Evolutionary conservation across 2,329 filamentous ascomycete genomes (phyloP), one percentile per base, ranked within the genome.

Genomic region (Fonsecaea pugnacius): DNA sequence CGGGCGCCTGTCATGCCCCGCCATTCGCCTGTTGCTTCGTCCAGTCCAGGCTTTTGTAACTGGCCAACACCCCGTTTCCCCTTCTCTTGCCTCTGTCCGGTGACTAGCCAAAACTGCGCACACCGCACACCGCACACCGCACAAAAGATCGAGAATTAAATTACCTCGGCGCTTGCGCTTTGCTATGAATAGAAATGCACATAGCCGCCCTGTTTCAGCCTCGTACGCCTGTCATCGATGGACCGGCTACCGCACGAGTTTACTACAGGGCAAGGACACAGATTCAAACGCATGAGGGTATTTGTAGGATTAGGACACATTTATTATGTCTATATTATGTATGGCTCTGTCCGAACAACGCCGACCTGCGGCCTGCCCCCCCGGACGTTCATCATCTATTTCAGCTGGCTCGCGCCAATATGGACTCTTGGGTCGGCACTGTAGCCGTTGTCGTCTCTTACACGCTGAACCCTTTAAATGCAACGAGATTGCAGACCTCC

Each of bases 321-420:
- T n/a, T 60, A 62, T 58, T 60, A 66, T n/a, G n/a, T 57, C 30
- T 62, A 55, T 24, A 36, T 58, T 18, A 58, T 32, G 27, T 18
- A 58, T 32, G 27, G 46, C 52, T 33, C 36, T 30, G 52, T 36
- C 54, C 12, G 14, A 10, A 43, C 24, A 38, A 46, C n/a, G 54
- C 51, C 40, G 48, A 38, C 63, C 63, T 14, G 63, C 63, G 56
- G 59, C 59, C 43, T 40, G 54, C 12, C 46, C 57, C 24, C 24
- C 18, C 18, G 36, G 27, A 24, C n/a, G 38, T 51, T 18, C n/a
- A 16, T 58, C 43, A 48, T 60, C 52, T 57, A 53, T 52, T 40
- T 32, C 38, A 36, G 8, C 18, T 36, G 64, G 60, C 64, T 66
- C 21, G 60, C 60, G 64, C 60, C 64, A 27, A 40, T 66, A 52